phyloP scores from a whole-genome alignment of 139 green algal genomes.

The Ostreobium quekettii region DNA sequence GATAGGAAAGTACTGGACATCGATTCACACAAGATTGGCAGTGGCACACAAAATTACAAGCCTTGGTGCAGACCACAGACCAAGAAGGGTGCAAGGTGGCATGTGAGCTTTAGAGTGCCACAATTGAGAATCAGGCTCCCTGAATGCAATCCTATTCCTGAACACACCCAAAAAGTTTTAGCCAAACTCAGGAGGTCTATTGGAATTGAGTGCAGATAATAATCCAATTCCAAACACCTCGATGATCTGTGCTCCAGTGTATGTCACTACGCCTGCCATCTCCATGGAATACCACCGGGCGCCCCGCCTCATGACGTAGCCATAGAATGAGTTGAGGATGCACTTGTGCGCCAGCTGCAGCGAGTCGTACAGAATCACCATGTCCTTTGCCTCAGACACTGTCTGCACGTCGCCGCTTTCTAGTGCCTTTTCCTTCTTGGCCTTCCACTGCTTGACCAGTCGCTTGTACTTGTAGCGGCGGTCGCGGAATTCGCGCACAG shows the following conservation, averaged over 20 bases:
- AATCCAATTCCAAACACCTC: constrained; percentile 40
- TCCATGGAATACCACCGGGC: constrained; percentile 98
- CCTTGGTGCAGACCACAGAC: too few species aligned
- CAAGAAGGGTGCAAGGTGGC: too few species aligned
- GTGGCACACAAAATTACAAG: too few species aligned
- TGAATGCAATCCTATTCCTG: too few species aligned
- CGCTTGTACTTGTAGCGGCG: constrained; percentile 98
- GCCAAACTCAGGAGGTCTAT: too few species aligned
- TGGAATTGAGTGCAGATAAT: too few species aligned
- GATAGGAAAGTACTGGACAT: too few species aligned
- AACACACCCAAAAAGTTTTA: too few species aligned
- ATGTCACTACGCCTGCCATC: constrained; percentile 96
- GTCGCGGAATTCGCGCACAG: constrained; percentile 91
- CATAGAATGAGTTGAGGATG: constrained; percentile 98
- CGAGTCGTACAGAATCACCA: constrained; percentile 84
- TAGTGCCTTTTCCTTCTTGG: constrained; percentile 78
- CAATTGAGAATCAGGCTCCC: too few species aligned
- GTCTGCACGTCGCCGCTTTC: constrained; percentile 47
- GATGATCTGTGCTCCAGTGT: constrained; percentile 96
- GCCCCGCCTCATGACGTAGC: constrained; percentile 70
- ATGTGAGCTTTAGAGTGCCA: too few species aligned
- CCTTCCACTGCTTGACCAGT: constrained; percentile 85
- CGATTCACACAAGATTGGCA: too few species aligned
- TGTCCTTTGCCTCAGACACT: constrained; percentile 64
- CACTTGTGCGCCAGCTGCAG: constrained; percentile 98